Conservation (phyloP, 2,329 filamentous ascomycete genomes). For the Teratosphaeria destructans region DNA sequence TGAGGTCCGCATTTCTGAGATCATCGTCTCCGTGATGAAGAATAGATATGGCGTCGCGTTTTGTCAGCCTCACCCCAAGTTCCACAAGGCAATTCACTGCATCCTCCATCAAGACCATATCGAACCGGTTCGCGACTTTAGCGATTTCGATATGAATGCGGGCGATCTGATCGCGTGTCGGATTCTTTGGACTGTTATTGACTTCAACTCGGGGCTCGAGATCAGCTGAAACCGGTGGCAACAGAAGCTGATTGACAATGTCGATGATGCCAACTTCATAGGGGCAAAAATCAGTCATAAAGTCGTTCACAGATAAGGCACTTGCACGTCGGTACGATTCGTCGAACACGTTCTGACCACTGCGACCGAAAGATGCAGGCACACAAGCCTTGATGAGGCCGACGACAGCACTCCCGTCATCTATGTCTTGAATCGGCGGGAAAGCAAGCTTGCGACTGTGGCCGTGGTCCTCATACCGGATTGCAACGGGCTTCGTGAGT, state of each 20-base stretch:
- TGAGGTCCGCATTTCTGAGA: neutral
- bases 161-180: neutral
- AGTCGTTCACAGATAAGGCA: conserved; percentile 39
- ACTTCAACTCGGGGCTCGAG: neutral
- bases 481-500: conserved; percentile 4
- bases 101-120: neutral
- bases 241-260: conserved; percentile 33
- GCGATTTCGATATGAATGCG: neutral
- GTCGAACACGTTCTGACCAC: conserved; percentile 39
- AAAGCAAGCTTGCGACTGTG: neutral
- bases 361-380: conserved; percentile 42
- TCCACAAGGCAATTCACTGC: neutral
- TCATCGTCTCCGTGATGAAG: neutral
- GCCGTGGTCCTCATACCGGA: conserved; percentile 4
- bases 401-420: neutral
- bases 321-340: conserved; percentile 43
- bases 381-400: conserved; percentile 13
- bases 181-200: neutral
- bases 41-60: neutral
- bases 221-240: conserved; percentile 1
- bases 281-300: conserved; percentile 40
- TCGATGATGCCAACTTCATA: conserved; percentile 45
- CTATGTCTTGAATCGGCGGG: neutral
- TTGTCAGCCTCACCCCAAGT: neutral
- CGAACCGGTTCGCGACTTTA: neutral